Evolutionary conservation across 2,329 filamentous ascomycete genomes (phyloP), one percentile per base, ranked within the genome.

Genomic region (Boeremia exigua): DNA sequence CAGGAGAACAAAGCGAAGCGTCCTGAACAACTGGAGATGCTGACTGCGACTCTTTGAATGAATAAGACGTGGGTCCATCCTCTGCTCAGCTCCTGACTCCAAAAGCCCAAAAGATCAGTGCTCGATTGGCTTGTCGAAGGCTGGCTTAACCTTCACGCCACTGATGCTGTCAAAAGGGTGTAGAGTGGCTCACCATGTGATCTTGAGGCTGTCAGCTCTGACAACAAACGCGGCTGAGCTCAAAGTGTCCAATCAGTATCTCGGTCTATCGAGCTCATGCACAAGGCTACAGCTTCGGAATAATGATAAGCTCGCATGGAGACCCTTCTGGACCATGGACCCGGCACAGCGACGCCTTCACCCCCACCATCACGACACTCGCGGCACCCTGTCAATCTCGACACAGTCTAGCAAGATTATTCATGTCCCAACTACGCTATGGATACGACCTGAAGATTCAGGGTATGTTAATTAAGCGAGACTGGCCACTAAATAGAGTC

Each of bases 231-330:
- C 40, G 29, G 34, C 46, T 50, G 29, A 30, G 39, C 28, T 11
- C 5, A 12, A 34, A 19, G 9, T 23, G n/a, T 25, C 52, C 52
- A 55, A 50, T 55, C 23, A 10, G 15, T 49, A 30, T 48, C 45
- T 17, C 4, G 3, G 17, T 25, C 17, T 44, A 34, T 33, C 45
- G 39, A 15, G n/a, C 6, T 19, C 23, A 28, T 54, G 38, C 38
- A 48, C 25, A 32, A 25, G 25, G 27, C n/a, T 48, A 11, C 25
- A 14, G 11, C 32, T 6, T 23, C 9, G 8, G 8, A 29, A 11
- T 9, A 32, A 28, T 42, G 29, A 30, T 46, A 3, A 32, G 8
- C 34, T 49, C 38, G 29, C 46, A 34, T 46, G 34, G 23, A 39
- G 46, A 44, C 37, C 19, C 32, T 38, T 54, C 45, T 54, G 27